phyloP scores from a whole-genome alignment of 2,329 filamentous ascomycete genomes.

The Penicillium glabrum region DNA sequence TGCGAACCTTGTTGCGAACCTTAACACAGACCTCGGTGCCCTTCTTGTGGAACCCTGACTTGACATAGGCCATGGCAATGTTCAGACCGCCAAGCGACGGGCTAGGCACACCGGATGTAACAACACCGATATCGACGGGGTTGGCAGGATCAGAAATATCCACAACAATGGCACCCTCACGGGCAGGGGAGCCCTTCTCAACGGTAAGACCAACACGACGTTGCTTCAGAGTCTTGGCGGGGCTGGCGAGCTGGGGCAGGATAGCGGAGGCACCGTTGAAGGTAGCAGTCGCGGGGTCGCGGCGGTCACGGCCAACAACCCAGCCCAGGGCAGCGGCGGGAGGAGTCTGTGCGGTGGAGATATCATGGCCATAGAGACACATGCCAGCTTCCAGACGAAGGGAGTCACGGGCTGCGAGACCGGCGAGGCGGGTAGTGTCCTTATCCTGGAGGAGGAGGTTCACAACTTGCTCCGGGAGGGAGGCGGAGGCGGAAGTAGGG shows the following conservation, averaged over 20 bases:
- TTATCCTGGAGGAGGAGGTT: conserved; percentile 66
- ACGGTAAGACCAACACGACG: conserved; percentile 80
- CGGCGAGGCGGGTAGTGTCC: conserved; percentile 75
- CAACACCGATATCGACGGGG: conserved; percentile 62
- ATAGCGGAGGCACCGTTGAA: conserved; percentile 85
- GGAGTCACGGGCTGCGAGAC: conserved; percentile 86
- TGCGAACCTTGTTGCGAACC: conserved; percentile 73
- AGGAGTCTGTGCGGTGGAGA: conserved; percentile 74
- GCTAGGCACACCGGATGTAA: conserved; percentile 89
- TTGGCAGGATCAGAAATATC: conserved; percentile 52
- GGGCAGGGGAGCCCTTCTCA: conserved; percentile 76
- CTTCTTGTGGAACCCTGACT: conserved; percentile 76
- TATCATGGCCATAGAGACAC: conserved; percentile 99
- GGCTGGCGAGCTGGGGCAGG: conserved; percentile 65
- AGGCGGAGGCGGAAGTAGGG: conserved; percentile 59
- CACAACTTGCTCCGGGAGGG: conserved; percentile 55
- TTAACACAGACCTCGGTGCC: conserved; percentile 78
- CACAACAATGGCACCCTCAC: conserved; percentile 82
- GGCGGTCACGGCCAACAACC: conserved; percentile 81
- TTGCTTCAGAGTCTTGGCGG: conserved; percentile 61
- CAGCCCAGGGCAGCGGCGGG: conserved; percentile 69
- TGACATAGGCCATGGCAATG: conserved; percentile 93
- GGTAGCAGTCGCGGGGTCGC: conserved; percentile 56
- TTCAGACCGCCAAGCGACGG: conserved; percentile 79
- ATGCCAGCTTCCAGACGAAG: conserved; percentile 94